These are phyloP conservation scores for Trichoderma brevicompactum DNA, from an alignment of 2,329 filamentous ascomycete species.

Conservation along the genomic window DNA sequence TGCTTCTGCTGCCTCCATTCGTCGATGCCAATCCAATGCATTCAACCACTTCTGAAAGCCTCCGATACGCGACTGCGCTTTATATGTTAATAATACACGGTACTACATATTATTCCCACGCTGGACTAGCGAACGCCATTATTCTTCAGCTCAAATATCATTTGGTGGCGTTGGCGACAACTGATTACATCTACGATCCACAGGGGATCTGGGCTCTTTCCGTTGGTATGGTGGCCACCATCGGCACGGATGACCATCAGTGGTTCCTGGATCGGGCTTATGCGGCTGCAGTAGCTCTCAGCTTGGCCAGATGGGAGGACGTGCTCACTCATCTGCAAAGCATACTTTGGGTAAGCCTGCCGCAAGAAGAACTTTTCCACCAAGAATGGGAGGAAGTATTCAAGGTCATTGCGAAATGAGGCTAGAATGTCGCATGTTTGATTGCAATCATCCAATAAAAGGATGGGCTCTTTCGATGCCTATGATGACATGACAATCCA, in stretches of 20 bases:
- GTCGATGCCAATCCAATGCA: not conserved
- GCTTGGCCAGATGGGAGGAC: not conserved
- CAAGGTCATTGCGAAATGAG: not conserved
- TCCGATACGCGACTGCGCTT: constrained; percentile 17
- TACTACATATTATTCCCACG: constrained; percentile 23
- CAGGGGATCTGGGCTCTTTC: constrained; percentile 11
- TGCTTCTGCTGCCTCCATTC: constrained; percentile 3
- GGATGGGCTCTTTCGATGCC: not conserved
- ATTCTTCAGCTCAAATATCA: constrained; percentile 8
- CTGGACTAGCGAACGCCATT: constrained; percentile 6
- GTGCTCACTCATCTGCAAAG: constrained; percentile 4
- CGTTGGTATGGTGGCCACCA: constrained; percentile 11
- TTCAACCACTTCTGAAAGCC: constrained; percentile 7
- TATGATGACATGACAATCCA: constrained; percentile 1
- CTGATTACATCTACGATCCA: not conserved
- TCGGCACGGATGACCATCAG: not conserved
- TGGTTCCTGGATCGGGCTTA: constrained; percentile 6
- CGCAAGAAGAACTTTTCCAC: constrained; percentile 18
- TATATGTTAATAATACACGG: constrained; percentile 24
- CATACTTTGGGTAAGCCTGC: constrained; percentile 14
- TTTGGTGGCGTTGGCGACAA: not conserved
- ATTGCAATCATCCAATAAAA: not conserved
- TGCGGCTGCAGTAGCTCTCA: not conserved
- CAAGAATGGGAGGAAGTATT: constrained; percentile 13
- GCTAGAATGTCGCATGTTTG: not conserved